Percentiles rank a stretch among this genome's conserved stretches.
phyloP scores from a whole-genome alignment of 2,329 filamentous ascomycete genomes.

The Scedosporium minutisporum region DNA sequence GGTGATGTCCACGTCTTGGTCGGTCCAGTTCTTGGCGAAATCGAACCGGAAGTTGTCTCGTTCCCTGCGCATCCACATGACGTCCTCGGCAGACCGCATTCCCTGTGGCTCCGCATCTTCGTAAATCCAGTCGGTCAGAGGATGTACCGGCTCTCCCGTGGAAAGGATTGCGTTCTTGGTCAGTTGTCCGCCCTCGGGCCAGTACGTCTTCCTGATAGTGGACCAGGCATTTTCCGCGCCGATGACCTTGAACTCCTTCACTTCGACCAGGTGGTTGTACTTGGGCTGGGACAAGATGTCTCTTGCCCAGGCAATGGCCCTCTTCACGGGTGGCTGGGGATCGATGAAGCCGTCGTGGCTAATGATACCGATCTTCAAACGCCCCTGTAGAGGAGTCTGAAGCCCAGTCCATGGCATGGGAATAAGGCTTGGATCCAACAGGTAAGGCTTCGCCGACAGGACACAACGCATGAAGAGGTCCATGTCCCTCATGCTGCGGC shows the following conservation, averaged over 20 bases:
- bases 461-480: conserved; percentile 21
- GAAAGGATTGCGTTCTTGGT: conserved; percentile 21
- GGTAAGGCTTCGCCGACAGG: conserved; percentile 18
- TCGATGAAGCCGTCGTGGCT: conserved; percentile 25
- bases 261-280: conserved; percentile 13
- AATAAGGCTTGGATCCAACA: conserved; percentile 20
- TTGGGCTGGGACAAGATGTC: conserved; percentile 11
- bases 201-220: conserved; percentile 31
- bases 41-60: conserved; percentile 19
- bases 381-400: conserved; percentile 6
- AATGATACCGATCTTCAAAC: conserved; percentile 32
- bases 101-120: conserved; percentile 17
- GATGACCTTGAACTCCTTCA: conserved; percentile 26
- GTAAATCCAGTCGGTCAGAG: conserved; percentile 31
- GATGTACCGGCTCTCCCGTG: conserved; percentile 33
- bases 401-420: conserved; percentile 4
- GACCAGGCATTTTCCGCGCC: conserved; percentile 18
- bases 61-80: conserved; percentile 16
- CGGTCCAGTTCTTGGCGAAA: conserved; percentile 18
- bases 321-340: conserved; percentile 27
- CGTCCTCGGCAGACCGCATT: conserved; percentile 14
- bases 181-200: conserved; percentile 30
- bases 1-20: conserved; percentile 19
- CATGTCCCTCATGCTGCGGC: conserved; percentile 20
- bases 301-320: conserved; percentile 25